phyloP scores from a whole-genome alignment of 768 basidiomycete genomes.

The Boletus rex-veris region DNA sequence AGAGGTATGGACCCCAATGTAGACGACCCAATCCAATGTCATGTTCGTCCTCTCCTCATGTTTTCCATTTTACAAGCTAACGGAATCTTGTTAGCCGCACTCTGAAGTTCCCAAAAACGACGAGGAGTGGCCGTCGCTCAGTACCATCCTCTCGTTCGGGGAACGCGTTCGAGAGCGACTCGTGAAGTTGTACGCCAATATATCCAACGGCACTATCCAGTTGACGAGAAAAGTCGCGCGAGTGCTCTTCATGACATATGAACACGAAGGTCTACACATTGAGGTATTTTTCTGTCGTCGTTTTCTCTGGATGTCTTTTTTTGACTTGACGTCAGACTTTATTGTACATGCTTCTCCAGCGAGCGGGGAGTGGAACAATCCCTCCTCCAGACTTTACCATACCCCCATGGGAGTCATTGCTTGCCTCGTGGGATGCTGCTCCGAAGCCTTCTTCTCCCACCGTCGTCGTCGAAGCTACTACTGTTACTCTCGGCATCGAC shows the following conservation, averaged over 20 bases:
- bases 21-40: constrained; percentile 82
- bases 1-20: constrained; percentile 96
- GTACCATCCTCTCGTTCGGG: constrained; percentile 71
- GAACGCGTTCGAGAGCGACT: constrained; percentile 75
- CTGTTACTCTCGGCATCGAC: constrained; percentile 72
- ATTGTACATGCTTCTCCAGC: constrained; percentile 90
- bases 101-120: constrained; percentile 79
- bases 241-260: constrained; percentile 85
- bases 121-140: constrained; percentile 83
- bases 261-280: constrained; percentile 86
- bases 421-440: constrained; percentile 43
- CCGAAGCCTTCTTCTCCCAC: constrained; percentile 43
- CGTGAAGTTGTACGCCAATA: constrained; percentile 64
- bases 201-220: constrained; percentile 46
- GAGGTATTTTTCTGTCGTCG: constrained; percentile 46
- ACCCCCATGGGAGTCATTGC: constrained; percentile 68
- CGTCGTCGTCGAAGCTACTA: constrained; percentile 56
- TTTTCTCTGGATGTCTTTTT: not conserved
- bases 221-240: constrained; percentile 69
- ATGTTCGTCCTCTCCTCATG: constrained; percentile 47
- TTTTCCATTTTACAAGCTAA: not conserved
- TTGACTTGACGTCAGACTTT: constrained; percentile 52
- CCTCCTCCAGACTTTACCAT: constrained; percentile 70
- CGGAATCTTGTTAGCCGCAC: constrained; percentile 56
- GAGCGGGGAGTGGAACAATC: constrained; percentile 71